A percentile compares a stretch with the other conserved stretches of the same genome.
Conservation (phyloP, 257 asterid genomes). For the Anisodus tanguticus region DNA sequence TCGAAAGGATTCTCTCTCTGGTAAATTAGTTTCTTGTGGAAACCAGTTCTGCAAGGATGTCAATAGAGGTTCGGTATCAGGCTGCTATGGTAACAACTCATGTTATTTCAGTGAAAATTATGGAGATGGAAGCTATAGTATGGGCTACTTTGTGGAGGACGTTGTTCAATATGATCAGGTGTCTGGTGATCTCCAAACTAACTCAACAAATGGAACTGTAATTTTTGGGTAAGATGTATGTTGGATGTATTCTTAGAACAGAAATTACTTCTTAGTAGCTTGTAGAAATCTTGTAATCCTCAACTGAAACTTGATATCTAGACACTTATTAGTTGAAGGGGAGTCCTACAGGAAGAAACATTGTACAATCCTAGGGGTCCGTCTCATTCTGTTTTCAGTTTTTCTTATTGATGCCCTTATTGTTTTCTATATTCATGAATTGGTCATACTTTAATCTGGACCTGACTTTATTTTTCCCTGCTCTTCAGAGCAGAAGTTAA, state of each 20-base stretch:
- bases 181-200: conserved; percentile 94
- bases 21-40: conserved; percentile 64
- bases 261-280: not conserved
- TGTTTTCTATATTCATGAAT: conserved; percentile 16
- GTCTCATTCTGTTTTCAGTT: not conserved
- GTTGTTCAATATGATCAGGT: conserved; percentile 86
- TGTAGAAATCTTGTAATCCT: conserved; percentile 22
- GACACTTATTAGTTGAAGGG: not conserved
- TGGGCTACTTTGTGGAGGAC: conserved; percentile 96
- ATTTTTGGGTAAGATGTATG: conserved; percentile 79
- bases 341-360: not conserved
- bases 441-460: not conserved
- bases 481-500: not conserved
- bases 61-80: conserved; percentile 54
- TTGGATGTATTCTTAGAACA: conserved; percentile 20
- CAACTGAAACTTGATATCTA: conserved; percentile 11
- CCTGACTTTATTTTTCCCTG: not conserved
- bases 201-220: conserved; percentile 88
- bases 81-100: conserved; percentile 72
- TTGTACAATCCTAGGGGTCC: not conserved
- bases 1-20: conserved; percentile 75
- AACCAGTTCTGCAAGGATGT: conserved; percentile 71
- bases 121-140: conserved; percentile 93
- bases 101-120: conserved; percentile 86
- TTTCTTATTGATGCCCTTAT: not conserved